Evolutionary conservation across 139 green algal species (phyloP), one percentile per base, ranked within the genome.

Genomic region (Pleodorina starrii): DNA sequence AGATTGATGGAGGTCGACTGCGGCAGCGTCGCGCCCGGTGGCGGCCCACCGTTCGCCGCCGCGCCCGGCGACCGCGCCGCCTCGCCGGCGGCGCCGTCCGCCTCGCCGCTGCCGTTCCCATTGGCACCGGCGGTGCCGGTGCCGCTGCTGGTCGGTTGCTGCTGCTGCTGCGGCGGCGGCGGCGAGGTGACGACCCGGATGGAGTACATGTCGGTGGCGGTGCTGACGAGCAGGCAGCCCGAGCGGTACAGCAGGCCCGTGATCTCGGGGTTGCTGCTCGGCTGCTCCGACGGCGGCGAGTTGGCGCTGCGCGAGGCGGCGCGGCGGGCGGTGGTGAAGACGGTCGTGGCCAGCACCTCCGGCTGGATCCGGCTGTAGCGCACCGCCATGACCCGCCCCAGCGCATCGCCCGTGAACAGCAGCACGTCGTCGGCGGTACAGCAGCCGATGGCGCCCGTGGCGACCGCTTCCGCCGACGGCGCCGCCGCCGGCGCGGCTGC

Each of bases 361-460:
- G 66, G 44, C 68, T 51, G 11, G 19, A 29, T 5, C 1, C 83
- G 83, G 68, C 46, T 79, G 46, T 81, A 80, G 7, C 83, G 66
- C 2, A 88, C 35, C 16, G 83, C 83, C 83, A 80, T 80, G 6
- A 88, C 83, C 25, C 48, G 32, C 1, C 83, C 83, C 10, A n/a
- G 27, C 5, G 66, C 66, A 66, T 88, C 83, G 16, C 83, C 83
- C 0, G 68, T 80, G 32, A 81, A 88, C n/a, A 88, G 46, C 66
- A 88, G 66, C 23, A 79, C 83, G 25, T 88, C 83, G 16, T 80
- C 83, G 1, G 42, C 35, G 1, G 66, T 72, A 59, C 74, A 59
- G 12, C 21, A 73, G 25, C 63, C 63, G 32, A 73, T 38, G 63
- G 63, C 63, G 11, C 63, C 63, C 19, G 63, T 40, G 27, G 63